Conservation (phyloP, 2,329 filamentous ascomycete genomes). For the Calonectria honghensis region DNA sequence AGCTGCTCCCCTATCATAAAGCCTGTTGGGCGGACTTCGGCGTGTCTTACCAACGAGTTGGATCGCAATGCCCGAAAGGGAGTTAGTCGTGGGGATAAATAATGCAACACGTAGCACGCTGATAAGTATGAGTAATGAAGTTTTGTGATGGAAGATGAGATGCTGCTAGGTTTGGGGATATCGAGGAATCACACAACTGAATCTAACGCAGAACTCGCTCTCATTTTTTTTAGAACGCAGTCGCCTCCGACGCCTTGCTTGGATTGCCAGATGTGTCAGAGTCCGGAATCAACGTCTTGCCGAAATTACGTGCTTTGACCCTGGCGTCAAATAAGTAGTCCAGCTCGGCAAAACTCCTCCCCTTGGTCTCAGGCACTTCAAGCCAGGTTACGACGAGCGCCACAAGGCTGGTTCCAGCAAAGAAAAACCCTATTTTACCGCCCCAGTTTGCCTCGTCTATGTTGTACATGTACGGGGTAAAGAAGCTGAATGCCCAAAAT, state of each 20-base stretch:
- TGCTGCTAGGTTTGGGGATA: no score
- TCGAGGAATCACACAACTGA: background rate
- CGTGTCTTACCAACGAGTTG: background rate
- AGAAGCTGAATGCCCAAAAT: slow-evolving; percentile 24
- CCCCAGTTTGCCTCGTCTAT: slow-evolving; percentile 35
- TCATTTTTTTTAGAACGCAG: background rate
- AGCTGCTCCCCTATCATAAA: background rate
- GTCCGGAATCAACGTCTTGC: background rate
- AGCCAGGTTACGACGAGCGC: slow-evolving; percentile 7
- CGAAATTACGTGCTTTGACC: slow-evolving; percentile 1
- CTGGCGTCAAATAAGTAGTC: slow-evolving; percentile 23
- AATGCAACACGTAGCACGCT: background rate
- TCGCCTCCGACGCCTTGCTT: background rate
- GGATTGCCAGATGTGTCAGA: background rate
- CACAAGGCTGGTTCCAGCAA: slow-evolving; percentile 8
- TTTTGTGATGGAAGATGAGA: background rate
- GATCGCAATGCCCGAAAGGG: background rate
- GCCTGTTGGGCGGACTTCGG: background rate
- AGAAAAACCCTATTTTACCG: slow-evolving; percentile 36
- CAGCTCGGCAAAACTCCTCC: slow-evolving; percentile 27
- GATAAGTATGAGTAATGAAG: background rate
- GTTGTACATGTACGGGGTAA: slow-evolving; percentile 42
- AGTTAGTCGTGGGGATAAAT: background rate
- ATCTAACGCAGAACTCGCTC: background rate
- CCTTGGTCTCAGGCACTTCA: slow-evolving; percentile 25